Evolutionary conservation across 192 early-diverging fungal genomes (phyloP).

Genomic region (Coemansia sp.): DNA sequence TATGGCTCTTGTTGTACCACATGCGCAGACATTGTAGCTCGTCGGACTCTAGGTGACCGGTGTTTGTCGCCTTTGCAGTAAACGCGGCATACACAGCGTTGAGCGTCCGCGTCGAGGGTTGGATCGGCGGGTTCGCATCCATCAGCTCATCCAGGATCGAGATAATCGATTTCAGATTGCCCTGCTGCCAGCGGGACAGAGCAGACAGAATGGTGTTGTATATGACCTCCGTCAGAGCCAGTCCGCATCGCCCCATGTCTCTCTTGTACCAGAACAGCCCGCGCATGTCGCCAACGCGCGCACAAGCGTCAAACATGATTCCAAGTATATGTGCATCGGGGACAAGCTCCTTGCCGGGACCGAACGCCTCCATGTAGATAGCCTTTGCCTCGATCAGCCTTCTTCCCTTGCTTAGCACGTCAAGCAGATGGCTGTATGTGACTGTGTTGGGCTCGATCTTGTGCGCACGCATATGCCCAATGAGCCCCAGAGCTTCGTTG

Average conservation of each 20-base stretch:
- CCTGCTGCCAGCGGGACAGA: slow-evolving; percentile 23
- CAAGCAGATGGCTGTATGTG: slow-evolving; percentile 49
- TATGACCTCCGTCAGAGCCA: slow-evolving; percentile 21
- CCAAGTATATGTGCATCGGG: slow-evolving; percentile 44
- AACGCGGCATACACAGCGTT: slow-evolving; percentile 47
- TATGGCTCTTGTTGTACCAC: slow-evolving; percentile 33
- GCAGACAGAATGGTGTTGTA: slow-evolving; percentile 46
- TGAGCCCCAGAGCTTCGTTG: slow-evolving; percentile 26
- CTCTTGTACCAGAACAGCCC: slow-evolving; percentile 30
- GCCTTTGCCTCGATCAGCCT: slow-evolving; percentile 35
- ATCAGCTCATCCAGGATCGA: slow-evolving; percentile 24
- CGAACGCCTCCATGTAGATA: slow-evolving; percentile 29
- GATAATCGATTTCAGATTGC: slow-evolving; percentile 24
- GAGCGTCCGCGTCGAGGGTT: slow-evolving; percentile 37
- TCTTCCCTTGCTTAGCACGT: slow-evolving; percentile 45
- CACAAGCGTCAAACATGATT: slow-evolving; percentile 48
- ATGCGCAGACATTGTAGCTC: slow-evolving; percentile 32
- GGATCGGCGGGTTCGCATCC: slow-evolving; percentile 18
- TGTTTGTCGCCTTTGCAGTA: slow-evolving; percentile 14
- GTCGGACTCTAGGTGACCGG: not conserved
- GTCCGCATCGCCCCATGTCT: slow-evolving; percentile 23
- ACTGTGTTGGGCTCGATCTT: slow-evolving; percentile 28
- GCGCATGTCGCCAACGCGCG: slow-evolving; percentile 29
- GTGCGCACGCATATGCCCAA: slow-evolving; percentile 36
- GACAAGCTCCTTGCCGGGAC: slow-evolving; percentile 6